Evolutionary conservation across 2,329 filamentous ascomycete species (phyloP), one percentile per base, ranked within the genome.

Genomic region (Rutstroemia sp.): DNA sequence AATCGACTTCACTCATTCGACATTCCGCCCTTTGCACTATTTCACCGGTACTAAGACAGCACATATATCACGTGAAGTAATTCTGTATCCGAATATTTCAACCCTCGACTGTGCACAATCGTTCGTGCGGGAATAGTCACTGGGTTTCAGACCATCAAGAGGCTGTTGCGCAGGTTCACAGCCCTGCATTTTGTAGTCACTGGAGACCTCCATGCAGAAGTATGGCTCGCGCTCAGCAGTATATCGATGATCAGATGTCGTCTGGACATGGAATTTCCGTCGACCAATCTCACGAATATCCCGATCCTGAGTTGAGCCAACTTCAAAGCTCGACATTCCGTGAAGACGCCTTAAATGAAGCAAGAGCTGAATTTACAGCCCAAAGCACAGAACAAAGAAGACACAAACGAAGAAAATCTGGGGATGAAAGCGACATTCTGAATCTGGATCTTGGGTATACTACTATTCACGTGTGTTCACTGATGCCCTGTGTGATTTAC

Each of bases 281-380:
- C 8, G 45, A 12, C n/a, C 23, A 16, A 41, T 21, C 44, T 17
- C 52, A 49, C 30, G 55, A 58, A 41, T 60, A 61, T 27, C 60
- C 60, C 4, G 60, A 61, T 48, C 60, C 60, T 10, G 60, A 62
- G 41, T 23, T 41, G 23, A 61, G 30, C 30, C 39, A 53, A 34
- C 50, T 50, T 19, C 53, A 54, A 38, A 47, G 37, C 27, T 41
- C 37, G 12, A 38, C 49, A 44, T 60, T 51, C 54, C 42, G n/a
- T 16, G 23, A 5, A 12, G 5, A 5, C 10, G 39, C 21, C 9
- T 25, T 57, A 5, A 54, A 52, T 9, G 38, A 12, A 39, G 48
- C 48, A n/a, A 45, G 54, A 46, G 53, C 50, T 16, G 58, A 58
- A 16, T 61, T 56, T 54, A 44, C 54, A 17, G 38, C 49, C 4